A percentile compares a stretch with the other conserved stretches of the same genome.
Conservation (phyloP, 23 red algal species). For the Gracilaria domingensis region DNA sequence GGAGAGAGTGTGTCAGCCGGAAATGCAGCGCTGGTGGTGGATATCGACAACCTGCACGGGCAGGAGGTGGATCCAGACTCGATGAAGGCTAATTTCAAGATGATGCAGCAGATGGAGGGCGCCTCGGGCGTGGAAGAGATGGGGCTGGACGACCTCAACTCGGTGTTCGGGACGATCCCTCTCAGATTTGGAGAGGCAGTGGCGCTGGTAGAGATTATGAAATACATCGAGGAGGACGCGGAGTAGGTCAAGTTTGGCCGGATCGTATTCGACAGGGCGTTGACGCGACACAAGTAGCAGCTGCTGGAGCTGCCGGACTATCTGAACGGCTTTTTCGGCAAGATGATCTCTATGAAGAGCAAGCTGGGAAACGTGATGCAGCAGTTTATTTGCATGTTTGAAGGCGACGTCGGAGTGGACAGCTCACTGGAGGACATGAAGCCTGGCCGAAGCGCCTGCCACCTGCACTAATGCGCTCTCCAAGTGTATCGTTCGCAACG, state of each 20-base stretch:
- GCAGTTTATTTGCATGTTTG: conserved; percentile 93
- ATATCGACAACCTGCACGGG: conserved; percentile 87
- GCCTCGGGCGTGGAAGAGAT: conserved; percentile 64
- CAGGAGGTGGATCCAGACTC: conserved; percentile 92
- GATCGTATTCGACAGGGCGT: conserved; percentile 96
- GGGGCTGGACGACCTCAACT: conserved; percentile 91
- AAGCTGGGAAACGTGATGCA: conserved; percentile 89
- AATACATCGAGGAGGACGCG: conserved; percentile 90
- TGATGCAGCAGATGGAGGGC: conserved; percentile 68
- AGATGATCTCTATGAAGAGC: conserved; percentile 89
- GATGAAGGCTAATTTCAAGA: conserved; percentile 80
- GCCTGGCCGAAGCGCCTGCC: conserved; percentile 91
- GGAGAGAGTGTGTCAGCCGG: conserved; percentile 78
- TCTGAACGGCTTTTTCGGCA: conserved; percentile 94
- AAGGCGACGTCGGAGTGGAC: conserved; percentile 61
- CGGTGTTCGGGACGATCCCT: conserved; percentile 89
- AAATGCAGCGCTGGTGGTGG: conserved; percentile 70
- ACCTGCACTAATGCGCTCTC: too few relatives aligned
- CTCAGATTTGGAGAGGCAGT: conserved; percentile 97
- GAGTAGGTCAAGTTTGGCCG: conserved; percentile 83
- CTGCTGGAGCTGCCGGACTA: conserved; percentile 93
- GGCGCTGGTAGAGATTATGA: conserved; percentile 96
- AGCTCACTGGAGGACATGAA: conserved; percentile 85
- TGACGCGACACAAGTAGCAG: conserved; percentile 89
- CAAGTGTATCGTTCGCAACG: too few relatives aligned